A percentile compares a stretch with the other conserved stretches of the same genome.
phyloP scores from a whole-genome alignment of 495 filamentous ascomycete species.

The Aspergillus carlsbadensis region DNA sequence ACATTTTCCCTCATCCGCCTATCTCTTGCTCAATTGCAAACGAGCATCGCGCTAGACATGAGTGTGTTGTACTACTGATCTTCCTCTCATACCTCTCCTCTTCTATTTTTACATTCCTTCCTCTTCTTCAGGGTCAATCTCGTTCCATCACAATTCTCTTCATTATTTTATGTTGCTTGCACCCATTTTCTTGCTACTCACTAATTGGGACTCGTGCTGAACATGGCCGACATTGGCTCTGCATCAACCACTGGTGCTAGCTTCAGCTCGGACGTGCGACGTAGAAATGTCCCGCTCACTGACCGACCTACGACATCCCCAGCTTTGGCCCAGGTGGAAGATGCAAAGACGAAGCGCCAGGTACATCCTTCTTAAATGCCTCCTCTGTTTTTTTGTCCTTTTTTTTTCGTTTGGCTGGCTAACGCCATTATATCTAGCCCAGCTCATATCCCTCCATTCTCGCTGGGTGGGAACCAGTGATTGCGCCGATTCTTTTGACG shows the following conservation, averaged over 20 bases:
- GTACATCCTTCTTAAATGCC: too few species aligned
- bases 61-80: constrained; percentile 4
- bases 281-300: constrained; percentile 67
- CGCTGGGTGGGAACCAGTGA: constrained; percentile 79
- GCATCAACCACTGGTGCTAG: constrained; percentile 66
- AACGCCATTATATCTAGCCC: constrained; percentile 23
- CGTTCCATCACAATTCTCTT: not conserved
- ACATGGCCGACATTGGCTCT: constrained; percentile 33
- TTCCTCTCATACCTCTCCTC: not conserved
- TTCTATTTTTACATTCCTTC: constrained; percentile 3
- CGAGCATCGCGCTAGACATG: constrained; percentile 13
- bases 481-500: constrained; percentile 88
- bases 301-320: constrained; percentile 37
- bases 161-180: not conserved
- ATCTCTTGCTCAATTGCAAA: constrained; percentile 7
- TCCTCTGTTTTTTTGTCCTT: not conserved
- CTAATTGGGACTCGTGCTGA: constrained; percentile 3
- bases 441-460: constrained; percentile 58
- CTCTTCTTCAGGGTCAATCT: not conserved
- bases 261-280: constrained; percentile 63
- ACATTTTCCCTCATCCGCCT: not conserved
- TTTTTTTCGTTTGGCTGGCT: not conserved
- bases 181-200: not conserved
- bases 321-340: constrained; percentile 47
- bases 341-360: constrained; percentile 59